Percentiles rank a stretch among this genome's conserved stretches.
phyloP scores from a whole-genome alignment of 2,329 filamentous ascomycete species.

The Aspergillus fumigatiaffinis region DNA sequence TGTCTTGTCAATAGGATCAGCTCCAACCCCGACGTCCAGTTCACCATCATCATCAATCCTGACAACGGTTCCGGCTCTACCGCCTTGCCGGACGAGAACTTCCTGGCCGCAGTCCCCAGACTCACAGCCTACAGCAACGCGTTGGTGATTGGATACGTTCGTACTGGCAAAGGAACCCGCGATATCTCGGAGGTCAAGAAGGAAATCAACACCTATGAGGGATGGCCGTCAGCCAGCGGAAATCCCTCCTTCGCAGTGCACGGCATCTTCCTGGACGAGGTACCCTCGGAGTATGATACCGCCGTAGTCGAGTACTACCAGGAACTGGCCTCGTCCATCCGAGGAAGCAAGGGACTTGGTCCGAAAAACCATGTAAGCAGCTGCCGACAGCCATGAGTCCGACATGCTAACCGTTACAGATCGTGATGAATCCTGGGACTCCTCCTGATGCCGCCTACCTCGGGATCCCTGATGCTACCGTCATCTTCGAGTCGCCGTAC shows the following conservation, averaged over 20 bases:
- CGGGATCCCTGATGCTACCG: constrained; percentile 4
- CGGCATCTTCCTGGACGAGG: constrained; percentile 13
- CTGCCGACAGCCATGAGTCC: background rate
- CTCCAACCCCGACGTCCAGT: constrained; percentile 13
- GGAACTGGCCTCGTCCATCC: background rate
- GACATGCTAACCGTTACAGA: constrained; percentile 1
- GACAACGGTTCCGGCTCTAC: constrained; percentile 12
- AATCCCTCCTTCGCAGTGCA: constrained; percentile 7
- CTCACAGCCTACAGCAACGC: constrained; percentile 5
- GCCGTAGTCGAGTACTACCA: constrained; percentile 2
- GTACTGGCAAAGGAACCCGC: constrained; percentile 2
- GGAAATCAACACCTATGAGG: constrained; percentile 9
- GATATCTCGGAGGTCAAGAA: constrained; percentile 1
- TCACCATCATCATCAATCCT: constrained; percentile 20
- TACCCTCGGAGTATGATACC: constrained; percentile 1
- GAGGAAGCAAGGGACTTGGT: constrained; percentile 2
- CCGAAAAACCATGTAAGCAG: constrained; percentile 4
- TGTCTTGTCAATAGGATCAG: background rate
- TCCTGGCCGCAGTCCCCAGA: constrained; percentile 2
- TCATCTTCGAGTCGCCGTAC: constrained; percentile 14
- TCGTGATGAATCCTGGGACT: constrained; percentile 11
- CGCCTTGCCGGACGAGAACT: constrained; percentile 6
- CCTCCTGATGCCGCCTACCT: constrained; percentile 10
- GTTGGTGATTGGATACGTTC: constrained; percentile 8
- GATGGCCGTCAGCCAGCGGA: constrained; percentile 5